phyloP scores from a whole-genome alignment of 768 basidiomycete species.

The Leccinellum albellum region DNA sequence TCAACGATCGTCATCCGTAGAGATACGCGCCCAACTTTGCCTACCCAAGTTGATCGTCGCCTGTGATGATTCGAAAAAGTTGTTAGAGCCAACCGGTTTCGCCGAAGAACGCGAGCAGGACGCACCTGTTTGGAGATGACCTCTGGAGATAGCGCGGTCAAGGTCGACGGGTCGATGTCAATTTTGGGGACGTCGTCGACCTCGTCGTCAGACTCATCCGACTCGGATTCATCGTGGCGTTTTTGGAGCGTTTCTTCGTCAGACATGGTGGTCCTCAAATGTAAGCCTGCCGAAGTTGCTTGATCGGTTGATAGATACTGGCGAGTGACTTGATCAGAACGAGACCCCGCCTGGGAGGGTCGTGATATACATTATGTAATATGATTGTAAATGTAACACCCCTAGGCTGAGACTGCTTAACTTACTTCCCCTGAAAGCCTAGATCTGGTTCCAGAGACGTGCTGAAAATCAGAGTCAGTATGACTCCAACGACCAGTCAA shows the following conservation, averaged over 20 bases:
- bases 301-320: constrained; percentile 12
- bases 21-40: background rate
- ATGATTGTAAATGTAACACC: constrained; percentile 6
- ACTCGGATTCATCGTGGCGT: constrained; percentile 63
- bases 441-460: background rate
- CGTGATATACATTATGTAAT: constrained; percentile 11
- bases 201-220: constrained; percentile 60
- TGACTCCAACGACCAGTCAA: background rate
- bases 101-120: background rate
- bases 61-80: constrained; percentile 35
- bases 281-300: background rate
- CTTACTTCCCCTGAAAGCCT: background rate
- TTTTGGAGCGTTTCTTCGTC: constrained; percentile 67
- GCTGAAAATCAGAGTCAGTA: background rate
- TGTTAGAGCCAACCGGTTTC: background rate
- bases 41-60: constrained; percentile 92
- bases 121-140: constrained; percentile 89
- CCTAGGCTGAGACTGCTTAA: no score
- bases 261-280: constrained; percentile 43
- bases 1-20: background rate
- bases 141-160: constrained; percentile 86
- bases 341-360: constrained; percentile 8
- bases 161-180: constrained; percentile 74
- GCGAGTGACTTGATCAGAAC: constrained; percentile 11
- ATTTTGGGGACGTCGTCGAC: constrained; percentile 57